Base-by-base conservation (phyloP, 345 rosid species). In the Euphorbia pulcherrima region DNA sequence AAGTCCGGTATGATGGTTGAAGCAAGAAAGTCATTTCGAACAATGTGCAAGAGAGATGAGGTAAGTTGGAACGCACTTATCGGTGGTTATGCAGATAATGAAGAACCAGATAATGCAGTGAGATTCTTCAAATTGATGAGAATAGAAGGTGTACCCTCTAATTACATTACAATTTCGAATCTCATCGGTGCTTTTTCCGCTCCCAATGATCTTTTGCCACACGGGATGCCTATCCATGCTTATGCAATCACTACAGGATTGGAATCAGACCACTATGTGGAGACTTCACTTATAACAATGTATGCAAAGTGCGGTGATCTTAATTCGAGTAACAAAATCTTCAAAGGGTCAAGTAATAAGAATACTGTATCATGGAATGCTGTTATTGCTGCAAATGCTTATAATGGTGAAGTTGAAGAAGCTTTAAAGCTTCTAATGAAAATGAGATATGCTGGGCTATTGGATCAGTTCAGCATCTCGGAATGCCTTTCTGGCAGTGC, bases 51-150 rank as follows among this genome's bases (percentile, higher is more conserved):
- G 71, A 80, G 69, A 73, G 85, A 87, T 64, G 69, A 55, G 55
- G 89, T 88, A 60, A 86, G 90, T 66, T 92, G 96, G 90, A 92
- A 90, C 85, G 93, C 97, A 52, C 83, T 88, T 44, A 85, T 92
- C 57, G 90, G 97, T 62, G 92, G 90, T 27, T 66, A 80, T 78
- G 88, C 86, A 24, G 92, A 86, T 68, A 82, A 83, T 73, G 82
- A 81, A 74, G 81, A 87, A 65, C 20, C 75, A 1, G 67, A 70
- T 27, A 80, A 74, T 23, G 94, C 88, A 21, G 33, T 93, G 28
- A 70, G 70, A 35, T 72, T 83, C 67, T 88, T 86, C 74, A 84
- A 70, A 53, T 27, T 81, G 63, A 84, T 93, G 92, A 83, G 87
- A 77, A 39, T 75, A 74, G 88, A 87, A 73, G 79, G 85, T 33